Evolutionary conservation across 192 early-diverging fungal species (phyloP).

Genomic region (Linnemannia schmuckeri): DNA sequence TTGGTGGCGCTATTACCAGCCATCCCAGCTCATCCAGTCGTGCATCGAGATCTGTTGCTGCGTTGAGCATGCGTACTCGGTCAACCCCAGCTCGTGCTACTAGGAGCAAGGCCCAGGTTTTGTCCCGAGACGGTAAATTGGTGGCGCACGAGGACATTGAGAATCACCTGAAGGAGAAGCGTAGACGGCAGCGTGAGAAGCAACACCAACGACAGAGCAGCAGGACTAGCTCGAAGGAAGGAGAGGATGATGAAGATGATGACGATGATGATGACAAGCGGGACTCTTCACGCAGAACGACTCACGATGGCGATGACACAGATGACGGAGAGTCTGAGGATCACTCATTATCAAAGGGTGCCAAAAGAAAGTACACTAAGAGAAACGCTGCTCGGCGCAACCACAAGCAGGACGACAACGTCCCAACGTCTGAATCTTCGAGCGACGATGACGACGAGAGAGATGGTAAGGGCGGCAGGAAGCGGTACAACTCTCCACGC

Average conservation of each 20-base stretch:
- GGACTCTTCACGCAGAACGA: slow-evolving; percentile 14
- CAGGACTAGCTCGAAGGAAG: slow-evolving; percentile 29
- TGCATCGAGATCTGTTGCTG: background rate
- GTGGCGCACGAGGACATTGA: slow-evolving; percentile 42
- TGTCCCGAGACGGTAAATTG: slow-evolving; percentile 1
- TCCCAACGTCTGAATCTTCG: background rate
- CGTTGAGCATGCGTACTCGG: background rate
- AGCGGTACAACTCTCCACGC: background rate
- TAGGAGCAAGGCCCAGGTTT: slow-evolving; percentile 26
- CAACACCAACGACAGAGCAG: slow-evolving; percentile 18
- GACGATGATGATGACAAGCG: slow-evolving; percentile 29
- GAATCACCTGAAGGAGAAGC: slow-evolving; percentile 31
- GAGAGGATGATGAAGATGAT: slow-evolving; percentile 1
- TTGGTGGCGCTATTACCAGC: background rate
- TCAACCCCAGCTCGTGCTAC: slow-evolving; percentile 24
- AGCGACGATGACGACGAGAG: background rate
- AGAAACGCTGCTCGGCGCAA: background rate
- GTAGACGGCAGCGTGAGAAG: slow-evolving; percentile 24
- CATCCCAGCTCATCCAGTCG: background rate
- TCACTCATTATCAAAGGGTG: background rate
- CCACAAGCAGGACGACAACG: background rate
- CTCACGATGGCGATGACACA: slow-evolving; percentile 13
- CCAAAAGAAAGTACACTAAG: background rate
- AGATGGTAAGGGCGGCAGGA: background rate
- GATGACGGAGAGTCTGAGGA: background rate